Percentiles rank a stretch among this genome's conserved stretches.
Conservation (phyloP, 176 grass and related monocot species). For the Aegilops bicornis region DNA sequence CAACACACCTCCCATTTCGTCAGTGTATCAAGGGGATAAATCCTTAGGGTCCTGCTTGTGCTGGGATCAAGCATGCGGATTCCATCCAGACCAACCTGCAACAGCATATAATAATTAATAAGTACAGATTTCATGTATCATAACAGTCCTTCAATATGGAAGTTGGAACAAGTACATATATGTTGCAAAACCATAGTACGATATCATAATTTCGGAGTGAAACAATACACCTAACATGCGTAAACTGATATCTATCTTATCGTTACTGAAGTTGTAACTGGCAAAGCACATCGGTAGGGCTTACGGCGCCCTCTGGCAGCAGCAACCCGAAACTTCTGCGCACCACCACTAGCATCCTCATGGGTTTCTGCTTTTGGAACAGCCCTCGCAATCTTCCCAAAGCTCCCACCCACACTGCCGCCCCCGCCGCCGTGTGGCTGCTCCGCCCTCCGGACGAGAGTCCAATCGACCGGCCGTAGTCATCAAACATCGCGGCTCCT, state of each 20-base stretch:
- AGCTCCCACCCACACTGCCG: conserved; percentile 32
- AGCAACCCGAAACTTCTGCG: conserved; percentile 92
- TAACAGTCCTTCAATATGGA: background rate
- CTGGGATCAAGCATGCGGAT: conserved; percentile 98
- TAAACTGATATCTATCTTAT: background rate
- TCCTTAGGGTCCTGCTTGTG: conserved; percentile 67
- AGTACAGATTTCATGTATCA: background rate
- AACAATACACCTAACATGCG: background rate
- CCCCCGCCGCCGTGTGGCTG: conserved; percentile 8
- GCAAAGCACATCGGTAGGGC: conserved; percentile 83
- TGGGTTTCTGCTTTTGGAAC: conserved; percentile 71
- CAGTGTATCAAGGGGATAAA: conserved; percentile 87
- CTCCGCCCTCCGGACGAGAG: conserved; percentile 38
- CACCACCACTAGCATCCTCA: conserved; percentile 73
- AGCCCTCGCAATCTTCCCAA: conserved; percentile 71
- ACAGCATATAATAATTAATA: conserved; percentile 6
- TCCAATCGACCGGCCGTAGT: conserved; percentile 89
- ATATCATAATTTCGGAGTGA: background rate
- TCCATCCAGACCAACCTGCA: conserved; percentile 96
- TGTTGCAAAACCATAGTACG: background rate
- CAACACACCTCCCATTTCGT: conserved; percentile 84
- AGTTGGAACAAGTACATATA: background rate
- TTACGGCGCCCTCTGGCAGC: conserved; percentile 78
- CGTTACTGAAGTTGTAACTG: conserved; percentile 48
- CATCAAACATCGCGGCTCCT: conserved; percentile 75